phyloP scores from a whole-genome alignment of 768 basidiomycete species.

The Solioccasus polychromus region DNA sequence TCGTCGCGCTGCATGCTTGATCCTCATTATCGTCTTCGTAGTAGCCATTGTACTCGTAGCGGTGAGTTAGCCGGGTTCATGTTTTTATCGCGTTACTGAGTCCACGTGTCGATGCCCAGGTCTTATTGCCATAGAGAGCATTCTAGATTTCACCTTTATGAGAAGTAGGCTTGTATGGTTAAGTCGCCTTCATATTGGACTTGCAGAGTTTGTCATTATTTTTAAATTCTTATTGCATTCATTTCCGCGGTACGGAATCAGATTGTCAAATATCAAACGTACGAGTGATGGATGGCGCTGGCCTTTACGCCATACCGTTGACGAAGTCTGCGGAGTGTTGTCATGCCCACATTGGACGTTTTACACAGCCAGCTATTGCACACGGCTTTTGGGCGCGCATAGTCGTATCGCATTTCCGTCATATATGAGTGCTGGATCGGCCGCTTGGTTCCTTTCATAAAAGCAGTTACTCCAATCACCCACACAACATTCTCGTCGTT shows the following conservation, averaged over 20 bases:
- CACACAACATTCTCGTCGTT: neutral
- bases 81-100: neutral
- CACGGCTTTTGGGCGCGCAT: neutral
- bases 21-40: constrained; percentile 85
- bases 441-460: neutral
- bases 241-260: neutral
- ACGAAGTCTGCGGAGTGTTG: neutral
- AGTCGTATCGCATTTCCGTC: neutral
- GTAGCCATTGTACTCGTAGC: constrained; percentile 87
- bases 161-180: constrained; percentile 7
- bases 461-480: neutral
- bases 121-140: constrained; percentile 23
- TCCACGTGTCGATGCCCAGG: constrained; percentile 4
- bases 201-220: constrained; percentile 25
- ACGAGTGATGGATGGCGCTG: no score
- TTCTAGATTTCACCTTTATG: neutral
- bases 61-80: constrained; percentile 50
- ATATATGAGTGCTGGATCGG: neutral
- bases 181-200: constrained; percentile 3
- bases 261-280: no score
- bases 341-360: no score
- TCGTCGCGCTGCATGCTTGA: constrained; percentile 81
- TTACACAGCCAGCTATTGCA: no score
- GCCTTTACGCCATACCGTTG: no score
- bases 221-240: constrained; percentile 18